phyloP scores from a whole-genome alignment of 2,329 filamentous ascomycete genomes.

The Diaporthe ilicicola region DNA sequence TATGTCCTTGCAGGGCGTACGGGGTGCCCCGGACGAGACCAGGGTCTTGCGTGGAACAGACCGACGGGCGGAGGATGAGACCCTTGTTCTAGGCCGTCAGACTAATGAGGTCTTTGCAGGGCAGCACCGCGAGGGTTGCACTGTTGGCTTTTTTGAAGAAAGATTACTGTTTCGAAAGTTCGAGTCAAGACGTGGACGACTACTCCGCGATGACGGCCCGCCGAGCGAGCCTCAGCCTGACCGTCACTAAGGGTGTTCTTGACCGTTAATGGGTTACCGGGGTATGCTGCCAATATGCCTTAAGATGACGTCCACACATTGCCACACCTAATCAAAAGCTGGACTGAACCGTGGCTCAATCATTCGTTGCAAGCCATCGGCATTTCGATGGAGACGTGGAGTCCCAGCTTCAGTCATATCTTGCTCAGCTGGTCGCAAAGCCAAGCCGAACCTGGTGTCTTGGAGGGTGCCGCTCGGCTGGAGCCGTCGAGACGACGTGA shows the following conservation, averaged over 20 bases:
- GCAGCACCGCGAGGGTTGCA: constrained; percentile 2
- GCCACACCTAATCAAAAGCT: constrained; percentile 8
- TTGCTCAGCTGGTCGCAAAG: neutral
- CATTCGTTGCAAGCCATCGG: neutral
- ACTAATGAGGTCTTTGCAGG: constrained; percentile 9
- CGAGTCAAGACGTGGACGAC: constrained; percentile 17
- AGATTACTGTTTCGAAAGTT: constrained; percentile 30
- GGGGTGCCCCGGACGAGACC: constrained; percentile 19
- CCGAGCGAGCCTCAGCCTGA: constrained; percentile 16
- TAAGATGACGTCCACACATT: constrained; percentile 15
- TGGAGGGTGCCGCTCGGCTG: neutral
- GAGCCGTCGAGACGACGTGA: neutral
- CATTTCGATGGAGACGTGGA: constrained; percentile 1
- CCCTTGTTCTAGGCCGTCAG: neutral
- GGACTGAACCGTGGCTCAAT: neutral
- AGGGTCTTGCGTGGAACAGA: constrained; percentile 28
- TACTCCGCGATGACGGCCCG: constrained; percentile 14
- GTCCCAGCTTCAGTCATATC: neutral
- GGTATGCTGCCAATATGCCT: constrained; percentile 5
- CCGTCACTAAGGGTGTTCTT: neutral
- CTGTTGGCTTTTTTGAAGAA: constrained; percentile 12
- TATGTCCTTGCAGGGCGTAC: constrained; percentile 19
- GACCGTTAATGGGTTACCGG: constrained; percentile 15
- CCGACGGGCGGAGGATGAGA: constrained; percentile 19
- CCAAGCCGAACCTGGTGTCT: neutral